Evolutionary conservation across 257 asterid genomes (phyloP).

Genomic region (Euphrasia confusa): DNA sequence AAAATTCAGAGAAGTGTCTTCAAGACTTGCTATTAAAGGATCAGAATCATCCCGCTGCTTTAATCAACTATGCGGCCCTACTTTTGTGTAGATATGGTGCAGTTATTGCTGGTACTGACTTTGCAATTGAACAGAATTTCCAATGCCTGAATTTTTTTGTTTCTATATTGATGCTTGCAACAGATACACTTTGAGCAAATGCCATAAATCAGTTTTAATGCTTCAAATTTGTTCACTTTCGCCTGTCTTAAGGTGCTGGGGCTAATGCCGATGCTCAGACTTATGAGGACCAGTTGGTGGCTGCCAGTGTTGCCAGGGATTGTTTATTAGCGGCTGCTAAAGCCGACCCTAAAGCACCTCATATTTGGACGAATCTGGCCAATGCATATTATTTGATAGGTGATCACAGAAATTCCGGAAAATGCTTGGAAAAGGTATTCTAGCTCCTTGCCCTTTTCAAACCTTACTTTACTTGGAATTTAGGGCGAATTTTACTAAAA

Average conservation of each 20-base stretch:
- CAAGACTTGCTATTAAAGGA: slow-evolving; percentile 78
- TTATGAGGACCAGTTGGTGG: slow-evolving; percentile 45
- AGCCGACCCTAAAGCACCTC: slow-evolving; percentile 82
- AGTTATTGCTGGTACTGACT: slow-evolving; percentile 57
- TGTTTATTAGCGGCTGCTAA: slow-evolving; percentile 85
- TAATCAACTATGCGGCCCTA: slow-evolving; percentile 79
- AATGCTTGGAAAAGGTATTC: slow-evolving; percentile 87
- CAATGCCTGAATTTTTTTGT: slow-evolving; percentile 3
- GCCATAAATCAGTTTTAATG: slow-evolving; percentile 13
- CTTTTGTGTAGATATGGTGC: slow-evolving; percentile 80
- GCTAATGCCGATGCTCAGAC: slow-evolving; percentile 56
- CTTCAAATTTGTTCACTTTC: not conserved
- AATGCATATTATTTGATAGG: slow-evolving; percentile 82
- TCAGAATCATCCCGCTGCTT: slow-evolving; percentile 91
- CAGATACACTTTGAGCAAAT: slow-evolving; percentile 1
- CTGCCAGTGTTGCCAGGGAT: slow-evolving; percentile 77
- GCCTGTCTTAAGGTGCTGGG: slow-evolving; percentile 57
- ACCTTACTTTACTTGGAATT: not conserved
- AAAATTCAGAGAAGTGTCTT: slow-evolving; percentile 78
- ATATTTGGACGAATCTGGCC: slow-evolving; percentile 89
- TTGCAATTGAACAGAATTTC: slow-evolving; percentile 1
- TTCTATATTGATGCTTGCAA: slow-evolving; percentile 11
- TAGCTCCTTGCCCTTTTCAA: slow-evolving; percentile 4
- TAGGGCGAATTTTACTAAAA: too few relatives aligned
- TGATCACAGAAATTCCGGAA: slow-evolving; percentile 74